Percentiles rank a stretch among this genome's conserved stretches.
Evolutionary conservation across 225 moss, liverwort and hornwort genomes (phyloP).

Genomic region (Neckera pumila): DNA sequence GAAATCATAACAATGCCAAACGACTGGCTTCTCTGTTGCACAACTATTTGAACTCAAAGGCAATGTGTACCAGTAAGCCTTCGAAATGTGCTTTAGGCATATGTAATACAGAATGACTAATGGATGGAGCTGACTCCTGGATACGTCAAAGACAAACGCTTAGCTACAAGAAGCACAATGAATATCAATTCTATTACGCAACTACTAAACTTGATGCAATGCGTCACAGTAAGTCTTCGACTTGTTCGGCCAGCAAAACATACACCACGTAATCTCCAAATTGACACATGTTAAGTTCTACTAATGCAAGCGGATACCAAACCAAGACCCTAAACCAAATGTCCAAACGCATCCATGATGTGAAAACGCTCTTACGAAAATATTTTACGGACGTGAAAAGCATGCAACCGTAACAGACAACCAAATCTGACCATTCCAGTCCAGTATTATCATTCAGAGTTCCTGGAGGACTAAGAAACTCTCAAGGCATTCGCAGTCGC

Average conservation of each 20-base stretch:
- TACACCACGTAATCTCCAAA: neutral
- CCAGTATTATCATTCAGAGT: no score
- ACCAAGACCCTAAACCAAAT: neutral
- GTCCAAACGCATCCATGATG: neutral
- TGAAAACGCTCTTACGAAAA: neutral
- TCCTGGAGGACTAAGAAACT: neutral
- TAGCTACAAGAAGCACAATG: neutral
- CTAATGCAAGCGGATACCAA: no score
- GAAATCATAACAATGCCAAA: neutral
- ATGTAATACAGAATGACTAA: no score
- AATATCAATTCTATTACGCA: neutral
- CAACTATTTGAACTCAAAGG: conserved; percentile 21
- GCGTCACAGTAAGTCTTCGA: neutral
- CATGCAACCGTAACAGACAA: neutral
- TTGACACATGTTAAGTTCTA: neutral
- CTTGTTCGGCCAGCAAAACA: neutral
- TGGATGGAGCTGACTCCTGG: neutral
- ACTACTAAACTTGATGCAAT: neutral
- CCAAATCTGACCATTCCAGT: no score
- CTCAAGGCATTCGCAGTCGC: neutral
- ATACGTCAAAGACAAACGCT: neutral
- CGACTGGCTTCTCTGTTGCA: neutral
- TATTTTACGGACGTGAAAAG: no score
- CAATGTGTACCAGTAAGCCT: conserved; percentile 7
- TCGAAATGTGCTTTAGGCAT: neutral